Percentiles rank a stretch among this genome's conserved stretches.
phyloP scores from a whole-genome alignment of 257 asterid genomes.

The Anisodus acutangulus region DNA sequence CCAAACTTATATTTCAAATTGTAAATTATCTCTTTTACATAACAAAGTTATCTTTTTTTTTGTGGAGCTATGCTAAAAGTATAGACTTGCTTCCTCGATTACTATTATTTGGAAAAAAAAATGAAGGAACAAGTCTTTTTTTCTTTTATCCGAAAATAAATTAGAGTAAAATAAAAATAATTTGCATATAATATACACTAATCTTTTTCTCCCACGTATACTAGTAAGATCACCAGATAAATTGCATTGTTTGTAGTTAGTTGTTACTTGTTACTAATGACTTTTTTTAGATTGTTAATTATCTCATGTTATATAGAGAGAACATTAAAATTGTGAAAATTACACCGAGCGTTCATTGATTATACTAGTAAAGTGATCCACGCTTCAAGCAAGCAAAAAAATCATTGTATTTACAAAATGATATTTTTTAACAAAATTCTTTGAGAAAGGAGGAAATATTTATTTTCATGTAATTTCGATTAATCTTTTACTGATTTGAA shows the following conservation, averaged over 20 bases:
- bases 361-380: no score
- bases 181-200: not conserved
- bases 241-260: not conserved
- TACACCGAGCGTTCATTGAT: no score
- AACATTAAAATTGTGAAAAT: no score
- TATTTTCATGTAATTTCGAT: no score
- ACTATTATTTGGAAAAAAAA: not conserved
- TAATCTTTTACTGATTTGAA: no score
- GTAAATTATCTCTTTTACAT: not conserved
- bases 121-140: not conserved
- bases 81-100: not conserved
- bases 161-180: not conserved
- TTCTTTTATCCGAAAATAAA: not conserved
- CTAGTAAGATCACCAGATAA: not conserved
- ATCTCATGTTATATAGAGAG: no score
- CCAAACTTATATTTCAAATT: not conserved
- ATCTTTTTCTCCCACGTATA: not conserved
- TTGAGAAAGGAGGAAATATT: no score
- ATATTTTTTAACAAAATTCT: no score
- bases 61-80: not conserved
- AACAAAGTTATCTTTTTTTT: not conserved
- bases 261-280: not conserved
- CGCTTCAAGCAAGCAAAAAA: no score
- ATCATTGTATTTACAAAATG: no score
- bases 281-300: not conserved